These are phyloP conservation scores for Peronospora farinosa DNA, from an alignment of 352 stramenopile genomes.

Conservation along the genomic window DNA sequence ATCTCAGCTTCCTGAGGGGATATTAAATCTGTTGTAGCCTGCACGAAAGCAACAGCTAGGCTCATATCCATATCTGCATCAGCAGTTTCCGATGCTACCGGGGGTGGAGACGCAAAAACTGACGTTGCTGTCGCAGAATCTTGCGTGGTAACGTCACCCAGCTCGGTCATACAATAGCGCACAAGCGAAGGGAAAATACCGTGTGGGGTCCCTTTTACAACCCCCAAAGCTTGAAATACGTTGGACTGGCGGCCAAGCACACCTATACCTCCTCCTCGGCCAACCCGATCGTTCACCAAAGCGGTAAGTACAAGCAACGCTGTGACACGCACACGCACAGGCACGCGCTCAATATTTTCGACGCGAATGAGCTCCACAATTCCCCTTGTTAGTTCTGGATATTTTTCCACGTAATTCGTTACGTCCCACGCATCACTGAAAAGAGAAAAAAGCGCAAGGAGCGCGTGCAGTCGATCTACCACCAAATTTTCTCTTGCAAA, in stretches of 20 bases:
- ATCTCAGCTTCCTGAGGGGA: constrained; percentile 62
- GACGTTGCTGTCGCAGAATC: constrained; percentile 5
- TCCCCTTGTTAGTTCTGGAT: constrained; percentile 61
- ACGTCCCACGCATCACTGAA: constrained; percentile 75
- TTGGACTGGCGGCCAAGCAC: constrained; percentile 74
- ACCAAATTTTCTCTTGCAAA: constrained; percentile 42
- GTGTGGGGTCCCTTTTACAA: constrained; percentile 72
- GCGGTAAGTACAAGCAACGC: constrained; percentile 71
- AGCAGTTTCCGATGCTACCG: constrained; percentile 39
- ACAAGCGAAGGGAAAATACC: constrained; percentile 79
- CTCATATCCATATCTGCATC: constrained; percentile 87
- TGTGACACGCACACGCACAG: constrained; percentile 49
- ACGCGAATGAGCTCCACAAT: constrained; percentile 74
- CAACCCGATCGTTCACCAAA: constrained; percentile 70
- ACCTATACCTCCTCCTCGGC: constrained; percentile 54
- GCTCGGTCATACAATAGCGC: constrained; percentile 67
- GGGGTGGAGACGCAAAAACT: constrained; percentile 7
- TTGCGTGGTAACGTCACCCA: constrained; percentile 35
- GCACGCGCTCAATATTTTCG: constrained; percentile 54
- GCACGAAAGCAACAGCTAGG: constrained; percentile 80
- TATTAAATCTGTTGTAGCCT: constrained; percentile 73
- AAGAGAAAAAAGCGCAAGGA: constrained; percentile 69
- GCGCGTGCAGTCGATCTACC: constrained; percentile 60
- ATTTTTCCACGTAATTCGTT: constrained; percentile 70
- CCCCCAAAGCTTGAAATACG: constrained; percentile 64